Evolutionary conservation across 2,329 filamentous ascomycete genomes (phyloP).

Genomic region (Neofusicoccum sp.): DNA sequence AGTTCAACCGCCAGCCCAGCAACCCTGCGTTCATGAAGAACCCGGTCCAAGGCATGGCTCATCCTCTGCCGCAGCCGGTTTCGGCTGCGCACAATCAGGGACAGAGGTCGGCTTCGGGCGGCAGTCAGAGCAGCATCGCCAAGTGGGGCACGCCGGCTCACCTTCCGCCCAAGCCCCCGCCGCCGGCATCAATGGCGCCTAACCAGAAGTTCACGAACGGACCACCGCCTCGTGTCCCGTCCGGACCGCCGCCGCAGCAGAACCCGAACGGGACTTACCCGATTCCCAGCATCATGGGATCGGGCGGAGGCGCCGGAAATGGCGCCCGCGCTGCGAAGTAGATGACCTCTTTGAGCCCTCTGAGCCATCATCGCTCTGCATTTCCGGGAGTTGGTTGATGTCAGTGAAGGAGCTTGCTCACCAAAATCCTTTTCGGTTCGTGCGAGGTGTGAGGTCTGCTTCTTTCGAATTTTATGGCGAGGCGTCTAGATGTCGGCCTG

Average conservation of each 20-base stretch:
- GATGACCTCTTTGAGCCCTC: background rate
- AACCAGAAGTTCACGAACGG: conserved; percentile 30
- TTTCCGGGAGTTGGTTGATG: conserved; percentile 8
- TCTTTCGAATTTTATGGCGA: conserved; percentile 4
- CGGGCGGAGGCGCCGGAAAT: conserved; percentile 2
- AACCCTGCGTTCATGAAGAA: conserved; percentile 25
- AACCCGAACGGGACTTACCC: conserved; percentile 12
- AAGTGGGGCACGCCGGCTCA: conserved; percentile 56
- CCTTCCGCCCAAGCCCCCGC: conserved; percentile 56
- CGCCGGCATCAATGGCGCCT: conserved; percentile 35
- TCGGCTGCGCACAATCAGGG: conserved; percentile 24
- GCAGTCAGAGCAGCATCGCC: conserved; percentile 50
- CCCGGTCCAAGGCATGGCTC: conserved; percentile 13
- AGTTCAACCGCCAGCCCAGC: conserved; percentile 27
- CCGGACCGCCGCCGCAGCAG: conserved; percentile 7
- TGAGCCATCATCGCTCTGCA: conserved; percentile 9
- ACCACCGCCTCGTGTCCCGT: background rate
- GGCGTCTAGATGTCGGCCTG: conserved; percentile 15
- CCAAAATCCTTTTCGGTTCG: background rate
- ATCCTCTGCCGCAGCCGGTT: conserved; percentile 25
- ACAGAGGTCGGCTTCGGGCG: conserved; percentile 25
- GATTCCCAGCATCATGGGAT: conserved; percentile 17
- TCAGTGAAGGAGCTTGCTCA: background rate
- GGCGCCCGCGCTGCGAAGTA: conserved; percentile 17
- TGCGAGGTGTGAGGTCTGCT: conserved; percentile 8